Evolutionary conservation across 139 green algal genomes (phyloP), one percentile per base, ranked within the genome.

Genomic region (Asterochloris erici): DNA sequence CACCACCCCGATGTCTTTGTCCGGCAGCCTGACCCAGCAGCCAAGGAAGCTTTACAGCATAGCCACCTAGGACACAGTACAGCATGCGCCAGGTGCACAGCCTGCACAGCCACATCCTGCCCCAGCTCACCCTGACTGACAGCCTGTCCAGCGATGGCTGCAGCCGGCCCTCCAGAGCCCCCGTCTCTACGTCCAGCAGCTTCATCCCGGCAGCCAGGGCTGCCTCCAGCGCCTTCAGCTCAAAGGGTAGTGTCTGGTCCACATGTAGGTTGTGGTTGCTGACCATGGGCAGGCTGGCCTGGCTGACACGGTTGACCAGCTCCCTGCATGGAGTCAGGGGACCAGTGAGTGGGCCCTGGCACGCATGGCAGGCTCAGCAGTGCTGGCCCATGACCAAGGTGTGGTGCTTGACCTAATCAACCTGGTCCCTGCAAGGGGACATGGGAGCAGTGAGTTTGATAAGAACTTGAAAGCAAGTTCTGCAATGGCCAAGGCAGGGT

Each of bases 151-250:
- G 81, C 14, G 69, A 81, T 10, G 84, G 84, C 28, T 62, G 60
- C 13, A 77, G 77, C 24, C 70, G 64, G 62, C 17, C 17, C 15
- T 88, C 84, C 71, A 88, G 26, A 16, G 78, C 77, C n/a, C 14
- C 74, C 24, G 77, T 73, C 71, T 91, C 85, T 14, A 12, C 29
- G 1, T 91, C 88, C 63, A 91, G 73, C 62, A 83, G 71, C 73
- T 81, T 79, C 28, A 63, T 60, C 0, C 78, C 64, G 10, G 75
- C 82, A 80, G 82, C 47, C 17, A 76, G 1, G 14, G 38, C 88
- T 26, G 81, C 84, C 63, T 91, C 88, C 68, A 90, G 77, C 1
- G 86, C 88, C 24, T 79, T 74, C 19, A 90, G 83, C 83, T 91
- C 88, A 74, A 85, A 91, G 68, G 88, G 83, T 63, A 91, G 63